These are phyloP conservation scores for Gentiana straminea DNA, from an alignment of 257 asterid species.

Conservation along the genomic window DNA sequence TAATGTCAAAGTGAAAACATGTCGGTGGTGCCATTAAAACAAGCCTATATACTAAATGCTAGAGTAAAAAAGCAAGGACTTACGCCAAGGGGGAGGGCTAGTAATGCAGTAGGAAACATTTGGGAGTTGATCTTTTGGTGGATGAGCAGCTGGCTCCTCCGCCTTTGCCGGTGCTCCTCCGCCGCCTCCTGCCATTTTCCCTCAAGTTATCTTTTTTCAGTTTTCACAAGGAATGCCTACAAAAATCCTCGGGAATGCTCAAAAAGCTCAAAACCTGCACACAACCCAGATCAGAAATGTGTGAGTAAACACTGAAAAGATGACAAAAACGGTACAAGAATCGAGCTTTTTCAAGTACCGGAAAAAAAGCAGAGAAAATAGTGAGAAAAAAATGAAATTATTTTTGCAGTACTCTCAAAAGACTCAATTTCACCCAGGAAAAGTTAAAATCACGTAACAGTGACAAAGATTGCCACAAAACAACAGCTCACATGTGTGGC, in stretches of 20 bases:
- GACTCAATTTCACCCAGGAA: conserved; percentile 10
- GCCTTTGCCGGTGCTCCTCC: conserved; percentile 33
- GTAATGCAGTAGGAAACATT: conserved; percentile 83
- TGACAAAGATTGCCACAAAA: conserved; percentile 9
- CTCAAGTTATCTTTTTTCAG: conserved; percentile 6
- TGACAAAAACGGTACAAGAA: conserved; percentile 18
- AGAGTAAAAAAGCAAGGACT: conserved; percentile 21
- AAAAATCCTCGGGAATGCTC: conserved; percentile 13
- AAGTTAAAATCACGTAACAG: background rate
- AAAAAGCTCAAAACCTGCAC: conserved; percentile 18
- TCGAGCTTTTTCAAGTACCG: conserved; percentile 16
- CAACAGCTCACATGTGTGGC: conserved; percentile 19
- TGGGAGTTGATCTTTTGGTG: conserved; percentile 81
- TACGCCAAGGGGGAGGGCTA: conserved; percentile 98
- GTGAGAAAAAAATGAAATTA: background rate
- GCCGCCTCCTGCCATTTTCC: conserved; percentile 76
- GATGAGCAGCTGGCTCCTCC: conserved; percentile 70
- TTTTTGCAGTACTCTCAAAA: conserved; percentile 9
- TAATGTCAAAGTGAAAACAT: too few relatives aligned
- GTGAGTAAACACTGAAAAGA: conserved; percentile 12
- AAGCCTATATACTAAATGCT: background rate
- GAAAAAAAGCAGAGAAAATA: conserved; percentile 3
- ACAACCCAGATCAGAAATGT: conserved; percentile 25
- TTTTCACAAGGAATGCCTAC: background rate
- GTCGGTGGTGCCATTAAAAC: too few relatives aligned